phyloP scores from a whole-genome alignment of 371 early-diverging fungal genomes.

The Syncephalis plumigaleata region DNA sequence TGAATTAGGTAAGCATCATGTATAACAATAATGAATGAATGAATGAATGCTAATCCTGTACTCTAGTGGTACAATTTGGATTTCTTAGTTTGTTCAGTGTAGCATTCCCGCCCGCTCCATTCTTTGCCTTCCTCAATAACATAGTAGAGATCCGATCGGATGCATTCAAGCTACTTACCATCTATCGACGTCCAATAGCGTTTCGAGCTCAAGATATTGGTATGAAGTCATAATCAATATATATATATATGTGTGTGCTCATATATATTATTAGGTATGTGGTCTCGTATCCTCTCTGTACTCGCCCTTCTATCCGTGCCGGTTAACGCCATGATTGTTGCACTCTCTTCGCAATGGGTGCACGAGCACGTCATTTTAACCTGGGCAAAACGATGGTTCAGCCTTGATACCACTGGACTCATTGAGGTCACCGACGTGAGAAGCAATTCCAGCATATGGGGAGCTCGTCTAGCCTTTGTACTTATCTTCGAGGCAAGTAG shows the following conservation, averaged over 20 bases:
- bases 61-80: slow-evolving; percentile 15
- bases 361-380: background rate
- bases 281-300: slow-evolving; percentile 19
- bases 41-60: background rate
- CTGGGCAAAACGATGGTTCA: no score
- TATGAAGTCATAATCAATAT: background rate
- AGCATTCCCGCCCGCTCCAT: slow-evolving; percentile 65
- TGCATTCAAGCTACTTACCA: slow-evolving; percentile 40
- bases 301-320: slow-evolving; percentile 22
- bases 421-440: background rate
- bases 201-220: slow-evolving; percentile 21
- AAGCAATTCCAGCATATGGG: slow-evolving; percentile 8
- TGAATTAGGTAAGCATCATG: slow-evolving; percentile 10
- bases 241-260: no score
- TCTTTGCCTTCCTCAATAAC: slow-evolving; percentile 68
- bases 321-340: slow-evolving; percentile 31
- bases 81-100: slow-evolving; percentile 69
- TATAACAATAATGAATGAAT: background rate
- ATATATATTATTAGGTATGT: slow-evolving; percentile 14
- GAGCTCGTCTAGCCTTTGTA: slow-evolving; percentile 19
- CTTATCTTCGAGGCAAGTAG: slow-evolving; percentile 24
- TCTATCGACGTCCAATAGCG: slow-evolving; percentile 26
- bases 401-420: slow-evolving; percentile 1
- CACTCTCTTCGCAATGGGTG: slow-evolving; percentile 24
- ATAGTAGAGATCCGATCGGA: slow-evolving; percentile 77